phyloP scores from a whole-genome alignment of 495 filamentous ascomycete species.

The Chaetomium cochliodes region DNA sequence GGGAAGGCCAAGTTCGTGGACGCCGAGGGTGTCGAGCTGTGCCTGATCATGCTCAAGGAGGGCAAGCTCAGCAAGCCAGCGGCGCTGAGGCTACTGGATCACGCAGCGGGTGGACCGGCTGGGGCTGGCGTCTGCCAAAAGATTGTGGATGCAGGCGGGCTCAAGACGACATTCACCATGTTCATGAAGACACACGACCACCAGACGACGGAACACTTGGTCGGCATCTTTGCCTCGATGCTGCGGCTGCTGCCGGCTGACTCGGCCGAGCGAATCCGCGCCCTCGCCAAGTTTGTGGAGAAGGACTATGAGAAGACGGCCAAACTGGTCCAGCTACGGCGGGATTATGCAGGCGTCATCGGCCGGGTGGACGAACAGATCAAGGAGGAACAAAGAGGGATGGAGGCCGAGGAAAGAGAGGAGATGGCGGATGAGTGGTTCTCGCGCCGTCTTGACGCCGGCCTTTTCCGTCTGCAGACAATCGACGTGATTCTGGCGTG shows the following conservation, averaged over 20 bases:
- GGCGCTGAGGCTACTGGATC: conserved; percentile 78
- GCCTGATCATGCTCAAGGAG: conserved; percentile 68
- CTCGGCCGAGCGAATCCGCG: conserved; percentile 75
- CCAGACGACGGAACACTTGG: conserved; percentile 74
- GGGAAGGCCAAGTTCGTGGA: conserved; percentile 84
- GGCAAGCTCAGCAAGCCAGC: conserved; percentile 72
- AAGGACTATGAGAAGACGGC: conserved; percentile 84
- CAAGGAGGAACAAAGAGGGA: conserved; percentile 48
- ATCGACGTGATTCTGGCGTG: conserved; percentile 88
- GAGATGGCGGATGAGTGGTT: conserved; percentile 66
- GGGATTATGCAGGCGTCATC: conserved; percentile 67
- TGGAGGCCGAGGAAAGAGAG: conserved; percentile 62
- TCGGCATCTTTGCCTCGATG: conserved; percentile 85
- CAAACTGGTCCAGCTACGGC: conserved; percentile 66
- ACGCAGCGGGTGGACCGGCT: conserved; percentile 64
- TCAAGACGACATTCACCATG: conserved; percentile 79
- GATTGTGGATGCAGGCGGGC: conserved; percentile 77
- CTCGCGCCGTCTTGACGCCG: conserved; percentile 79
- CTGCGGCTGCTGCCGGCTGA: conserved; percentile 75
- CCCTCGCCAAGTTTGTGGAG: conserved; percentile 92
- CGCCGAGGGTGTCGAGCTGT: conserved; percentile 89
- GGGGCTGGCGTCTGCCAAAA: conserved; percentile 62
- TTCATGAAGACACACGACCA: conserved; percentile 87
- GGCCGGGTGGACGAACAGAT: conserved; percentile 66
- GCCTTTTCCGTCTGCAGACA: conserved; percentile 80